These are phyloP conservation scores for Citrus medica DNA, from an alignment of 345 rosid genomes.

Conservation along the genomic window DNA sequence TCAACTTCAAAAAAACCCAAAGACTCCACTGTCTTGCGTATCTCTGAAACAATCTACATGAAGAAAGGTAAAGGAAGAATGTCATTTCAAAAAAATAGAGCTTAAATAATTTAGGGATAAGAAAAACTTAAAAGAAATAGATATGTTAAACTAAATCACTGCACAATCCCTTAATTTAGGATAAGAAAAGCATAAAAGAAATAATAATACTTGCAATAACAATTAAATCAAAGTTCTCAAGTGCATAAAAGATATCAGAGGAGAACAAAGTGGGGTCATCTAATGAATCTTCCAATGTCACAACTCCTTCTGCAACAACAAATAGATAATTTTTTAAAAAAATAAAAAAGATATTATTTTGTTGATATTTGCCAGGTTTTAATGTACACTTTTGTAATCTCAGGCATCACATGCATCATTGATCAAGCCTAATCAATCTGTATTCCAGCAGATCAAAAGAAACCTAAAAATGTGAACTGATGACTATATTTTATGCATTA, in stretches of 20 bases:
- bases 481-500: not conserved
- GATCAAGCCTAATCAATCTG: not conserved
- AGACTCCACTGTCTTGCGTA: constrained; percentile 82
- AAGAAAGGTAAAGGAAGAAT: constrained; percentile 7
- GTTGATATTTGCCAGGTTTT: not conserved
- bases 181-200: too few species aligned
- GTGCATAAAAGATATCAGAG: not conserved
- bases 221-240: not conserved
- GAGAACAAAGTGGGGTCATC: too few species aligned
- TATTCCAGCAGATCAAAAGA: not conserved
- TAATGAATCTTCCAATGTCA: too few species aligned
- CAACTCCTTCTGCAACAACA: too few species aligned
- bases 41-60: constrained; percentile 74
- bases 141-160: not conserved
- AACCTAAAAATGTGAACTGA: not conserved
- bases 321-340: too few species aligned
- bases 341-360: too few species aligned
- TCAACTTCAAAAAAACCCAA: constrained; percentile 87
- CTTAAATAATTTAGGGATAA: not conserved
- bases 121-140: not conserved
- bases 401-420: not conserved
- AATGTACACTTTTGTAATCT: not conserved
- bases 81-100: not conserved
- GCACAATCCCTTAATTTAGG: not conserved
- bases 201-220: not conserved